These are phyloP conservation scores for Gracilaria caudata DNA, from an alignment of 23 red algal species.

Conservation along the genomic window DNA sequence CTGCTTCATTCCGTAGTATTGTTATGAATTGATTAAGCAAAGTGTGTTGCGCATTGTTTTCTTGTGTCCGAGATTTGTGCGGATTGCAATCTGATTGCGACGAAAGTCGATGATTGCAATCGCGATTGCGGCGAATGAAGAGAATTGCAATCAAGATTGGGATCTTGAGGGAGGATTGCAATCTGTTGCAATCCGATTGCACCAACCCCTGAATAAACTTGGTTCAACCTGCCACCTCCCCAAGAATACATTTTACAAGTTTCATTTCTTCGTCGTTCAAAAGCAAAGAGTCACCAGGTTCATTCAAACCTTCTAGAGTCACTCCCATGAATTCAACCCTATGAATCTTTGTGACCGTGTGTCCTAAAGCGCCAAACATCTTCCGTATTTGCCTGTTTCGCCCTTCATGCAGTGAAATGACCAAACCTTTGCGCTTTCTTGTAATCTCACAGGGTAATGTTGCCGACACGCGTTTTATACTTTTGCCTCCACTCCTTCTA, in stretches of 20 bases:
- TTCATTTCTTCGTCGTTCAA: conserved; percentile 61
- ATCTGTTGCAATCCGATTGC: too few species aligned
- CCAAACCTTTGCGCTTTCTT: conserved; percentile 16
- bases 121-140: too few species aligned
- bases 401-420: conserved; percentile 46
- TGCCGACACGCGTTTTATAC: background rate
- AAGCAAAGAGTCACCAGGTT: conserved; percentile 22
- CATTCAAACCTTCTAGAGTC: conserved; percentile 42
- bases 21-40: too few species aligned
- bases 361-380: conserved; percentile 72
- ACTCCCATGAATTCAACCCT: conserved; percentile 74
- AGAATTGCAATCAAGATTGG: too few species aligned
- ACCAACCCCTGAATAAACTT: too few species aligned
- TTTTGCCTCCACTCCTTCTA: conserved; percentile 16
- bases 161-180: too few species aligned
- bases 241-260: background rate
- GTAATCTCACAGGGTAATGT: conserved; percentile 56
- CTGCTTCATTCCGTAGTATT: too few species aligned
- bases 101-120: too few species aligned
- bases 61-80: too few species aligned
- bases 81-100: too few species aligned
- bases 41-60: too few species aligned
- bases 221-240: background rate
- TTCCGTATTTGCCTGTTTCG: conserved; percentile 78
- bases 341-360: conserved; percentile 62